These are phyloP conservation scores for Eucalyptus pauciflora DNA, from an alignment of 345 rosid genomes.

Conservation along the genomic window DNA sequence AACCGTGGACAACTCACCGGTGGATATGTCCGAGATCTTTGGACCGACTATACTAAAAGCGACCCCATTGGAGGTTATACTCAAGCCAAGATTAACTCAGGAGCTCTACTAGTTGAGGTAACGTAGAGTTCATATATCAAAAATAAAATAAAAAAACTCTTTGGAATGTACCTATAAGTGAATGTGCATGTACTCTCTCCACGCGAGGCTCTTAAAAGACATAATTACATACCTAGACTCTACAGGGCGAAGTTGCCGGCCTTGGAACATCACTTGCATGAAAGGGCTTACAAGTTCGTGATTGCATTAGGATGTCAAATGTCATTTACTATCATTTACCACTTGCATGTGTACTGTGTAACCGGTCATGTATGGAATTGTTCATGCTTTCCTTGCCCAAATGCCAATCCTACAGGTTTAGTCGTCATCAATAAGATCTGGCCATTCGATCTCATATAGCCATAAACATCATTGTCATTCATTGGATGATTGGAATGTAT, in stretches of 20 bases:
- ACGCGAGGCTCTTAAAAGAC: not conserved
- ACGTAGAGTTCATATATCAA: not conserved
- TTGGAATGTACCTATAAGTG: not conserved
- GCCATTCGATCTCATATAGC: not conserved
- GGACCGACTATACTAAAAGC: slow-evolving; percentile 1
- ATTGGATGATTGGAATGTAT: not conserved
- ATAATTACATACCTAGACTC: not conserved
- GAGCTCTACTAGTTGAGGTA: not conserved
- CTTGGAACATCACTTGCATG: not conserved
- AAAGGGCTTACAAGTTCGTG: not conserved
- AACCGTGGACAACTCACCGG: not conserved
- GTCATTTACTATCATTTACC: not conserved
- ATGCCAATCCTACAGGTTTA: not conserved
- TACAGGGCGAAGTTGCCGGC: not conserved
- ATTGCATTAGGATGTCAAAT: not conserved
- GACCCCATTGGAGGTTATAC: slow-evolving; percentile 1
- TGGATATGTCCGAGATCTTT: slow-evolving; percentile 6
- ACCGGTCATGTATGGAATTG: not conserved
- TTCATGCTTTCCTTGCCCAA: not conserved
- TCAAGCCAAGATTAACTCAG: slow-evolving; percentile 1
- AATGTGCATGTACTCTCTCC: not conserved
- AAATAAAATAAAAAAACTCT: not conserved
- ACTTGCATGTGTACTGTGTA: not conserved
- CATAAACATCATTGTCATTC: not conserved
- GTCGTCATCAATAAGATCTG: not conserved